These are phyloP conservation scores for Colletotrichum musicola DNA, from an alignment of 2,329 filamentous ascomycete species.

Conservation along the genomic window DNA sequence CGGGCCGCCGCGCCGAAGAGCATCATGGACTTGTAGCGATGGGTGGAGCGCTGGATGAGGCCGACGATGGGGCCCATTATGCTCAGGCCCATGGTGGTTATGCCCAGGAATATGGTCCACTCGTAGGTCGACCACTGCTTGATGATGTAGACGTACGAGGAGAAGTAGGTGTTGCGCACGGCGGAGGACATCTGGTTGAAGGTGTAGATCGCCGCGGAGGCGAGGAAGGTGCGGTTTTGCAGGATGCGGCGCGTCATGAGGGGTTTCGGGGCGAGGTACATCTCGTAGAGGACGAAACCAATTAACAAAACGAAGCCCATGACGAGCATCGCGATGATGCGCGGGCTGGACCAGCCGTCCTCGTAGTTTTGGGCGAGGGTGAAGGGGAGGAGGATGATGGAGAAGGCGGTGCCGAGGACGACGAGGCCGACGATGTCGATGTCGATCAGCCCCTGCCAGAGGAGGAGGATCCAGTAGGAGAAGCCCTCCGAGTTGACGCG, in stretches of 20 bases:
- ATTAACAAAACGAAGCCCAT: conserved; percentile 45
- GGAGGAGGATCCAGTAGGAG: conserved; percentile 41
- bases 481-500: conserved; percentile 18
- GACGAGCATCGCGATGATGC: conserved; percentile 46
- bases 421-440: conserved; percentile 71
- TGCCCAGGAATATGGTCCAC: conserved; percentile 56
- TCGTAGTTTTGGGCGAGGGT: conserved; percentile 59
- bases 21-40: conserved; percentile 57
- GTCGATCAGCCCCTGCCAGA: conserved; percentile 61
- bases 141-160: conserved; percentile 54
- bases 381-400: conserved; percentile 74
- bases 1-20: conserved; percentile 51
- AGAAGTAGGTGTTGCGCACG: conserved; percentile 52
- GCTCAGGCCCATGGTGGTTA: conserved; percentile 54
- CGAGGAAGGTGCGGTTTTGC: conserved; percentile 49
- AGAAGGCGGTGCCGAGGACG: conserved; percentile 67
- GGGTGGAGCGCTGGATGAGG: conserved; percentile 50
- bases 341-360: conserved; percentile 49
- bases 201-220: conserved; percentile 45
- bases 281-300: conserved; percentile 51
- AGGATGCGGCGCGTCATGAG: conserved; percentile 49
- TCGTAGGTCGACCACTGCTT: conserved; percentile 56
- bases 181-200: conserved; percentile 52
- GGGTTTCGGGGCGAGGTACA: conserved; percentile 48
- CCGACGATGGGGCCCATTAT: conserved; percentile 52